phyloP scores from a whole-genome alignment of 208 protist genomes.

The Trypanosoma cruzi region DNA sequence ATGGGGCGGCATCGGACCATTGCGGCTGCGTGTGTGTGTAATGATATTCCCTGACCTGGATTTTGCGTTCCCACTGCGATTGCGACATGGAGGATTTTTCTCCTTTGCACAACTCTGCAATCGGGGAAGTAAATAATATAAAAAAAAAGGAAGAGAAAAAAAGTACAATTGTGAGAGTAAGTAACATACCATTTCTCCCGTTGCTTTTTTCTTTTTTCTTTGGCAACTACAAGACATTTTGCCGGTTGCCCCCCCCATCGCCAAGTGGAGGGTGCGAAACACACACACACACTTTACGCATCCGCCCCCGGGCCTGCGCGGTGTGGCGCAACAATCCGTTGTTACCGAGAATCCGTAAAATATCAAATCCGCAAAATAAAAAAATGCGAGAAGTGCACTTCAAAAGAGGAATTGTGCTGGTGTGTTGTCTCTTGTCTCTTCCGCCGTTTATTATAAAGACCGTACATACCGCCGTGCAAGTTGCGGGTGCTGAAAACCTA shows the following conservation, averaged over 20 bases:
- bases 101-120: background rate
- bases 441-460: constrained; percentile 78
- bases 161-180: too few relatives aligned
- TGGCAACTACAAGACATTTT: too few relatives aligned
- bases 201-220: too few relatives aligned
- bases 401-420: constrained; percentile 49
- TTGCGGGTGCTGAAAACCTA: constrained; percentile 66
- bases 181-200: too few relatives aligned
- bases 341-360: too few relatives aligned
- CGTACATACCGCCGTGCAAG: constrained; percentile 85
- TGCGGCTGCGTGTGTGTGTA: constrained; percentile 40
- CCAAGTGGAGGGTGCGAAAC: too few relatives aligned
- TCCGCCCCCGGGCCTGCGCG: too few relatives aligned
- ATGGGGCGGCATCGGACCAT: constrained; percentile 33
- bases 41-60: constrained; percentile 10
- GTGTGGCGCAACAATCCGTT: too few relatives aligned
- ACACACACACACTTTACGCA: too few relatives aligned
- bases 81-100: background rate
- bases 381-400: too few relatives aligned
- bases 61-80: constrained; percentile 16
- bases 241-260: too few relatives aligned
- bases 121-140: background rate
- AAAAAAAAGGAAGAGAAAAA: constrained; percentile 5
- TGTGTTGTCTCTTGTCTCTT: constrained; percentile 59
- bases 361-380: too few relatives aligned